These are phyloP conservation scores for Ophiobolus disseminans DNA, from an alignment of 2,329 filamentous ascomycete species.

Conservation along the genomic window DNA sequence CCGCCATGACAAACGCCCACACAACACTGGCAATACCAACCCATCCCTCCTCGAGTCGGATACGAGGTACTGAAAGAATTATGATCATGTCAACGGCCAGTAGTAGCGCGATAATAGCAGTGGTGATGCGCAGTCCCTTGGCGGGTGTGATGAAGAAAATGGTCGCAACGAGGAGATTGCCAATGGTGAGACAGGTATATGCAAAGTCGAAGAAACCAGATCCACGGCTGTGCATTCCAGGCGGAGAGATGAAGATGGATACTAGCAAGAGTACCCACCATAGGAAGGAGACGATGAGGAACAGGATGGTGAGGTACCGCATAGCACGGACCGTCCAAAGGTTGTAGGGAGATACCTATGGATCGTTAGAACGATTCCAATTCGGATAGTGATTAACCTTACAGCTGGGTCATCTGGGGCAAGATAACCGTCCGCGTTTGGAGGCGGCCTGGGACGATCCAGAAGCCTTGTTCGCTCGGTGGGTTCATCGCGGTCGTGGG, in stretches of 20 bases:
- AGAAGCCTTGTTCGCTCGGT: slow-evolving; percentile 72
- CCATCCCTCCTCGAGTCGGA: slow-evolving; percentile 87
- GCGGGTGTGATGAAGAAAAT: slow-evolving; percentile 90
- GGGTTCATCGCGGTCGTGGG: slow-evolving; percentile 56
- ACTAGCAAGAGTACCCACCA: slow-evolving; percentile 95
- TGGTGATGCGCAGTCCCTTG: slow-evolving; percentile 76
- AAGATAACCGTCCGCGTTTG: slow-evolving; percentile 70
- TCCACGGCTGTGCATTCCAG: slow-evolving; percentile 82
- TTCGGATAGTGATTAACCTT: slow-evolving; percentile 39
- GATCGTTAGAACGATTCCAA: slow-evolving; percentile 21
- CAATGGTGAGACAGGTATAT: slow-evolving; percentile 79
- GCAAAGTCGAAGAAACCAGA: slow-evolving; percentile 92
- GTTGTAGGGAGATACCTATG: slow-evolving; percentile 83
- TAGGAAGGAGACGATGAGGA: slow-evolving; percentile 77
- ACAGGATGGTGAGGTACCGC: slow-evolving; percentile 77
- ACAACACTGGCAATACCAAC: slow-evolving; percentile 85
- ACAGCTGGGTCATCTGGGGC: slow-evolving; percentile 84
- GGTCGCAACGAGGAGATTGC: slow-evolving; percentile 76
- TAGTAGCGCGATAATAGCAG: slow-evolving; percentile 70
- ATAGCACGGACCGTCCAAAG: slow-evolving; percentile 87
- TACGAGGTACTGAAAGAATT: slow-evolving; percentile 74
- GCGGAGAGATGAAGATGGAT: slow-evolving; percentile 87
- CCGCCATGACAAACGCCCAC: slow-evolving; percentile 80
- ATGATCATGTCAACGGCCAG: slow-evolving; percentile 79
- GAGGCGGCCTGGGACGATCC: slow-evolving; percentile 61